Conservation (phyloP, 2,329 filamentous ascomycete genomes). For the Pseudogymnoascus sp. region DNA sequence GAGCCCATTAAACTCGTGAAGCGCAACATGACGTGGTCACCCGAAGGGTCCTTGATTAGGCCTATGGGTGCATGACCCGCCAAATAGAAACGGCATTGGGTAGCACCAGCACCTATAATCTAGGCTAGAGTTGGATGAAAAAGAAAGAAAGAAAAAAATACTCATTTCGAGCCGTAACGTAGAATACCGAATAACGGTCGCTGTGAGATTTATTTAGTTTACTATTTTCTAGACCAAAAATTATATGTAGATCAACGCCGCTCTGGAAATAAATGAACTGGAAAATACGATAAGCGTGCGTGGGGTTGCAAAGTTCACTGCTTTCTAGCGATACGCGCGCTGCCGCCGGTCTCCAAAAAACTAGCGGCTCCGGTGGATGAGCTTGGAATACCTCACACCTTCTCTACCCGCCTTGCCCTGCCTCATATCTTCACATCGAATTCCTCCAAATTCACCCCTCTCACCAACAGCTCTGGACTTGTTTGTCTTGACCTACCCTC, state of each 20-base stretch:
- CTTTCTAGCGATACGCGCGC: slow-evolving; percentile 8
- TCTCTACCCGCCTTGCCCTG: background rate
- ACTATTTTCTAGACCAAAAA: background rate
- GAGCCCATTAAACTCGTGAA: background rate
- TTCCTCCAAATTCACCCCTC: background rate
- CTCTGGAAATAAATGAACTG: slow-evolving; percentile 1
- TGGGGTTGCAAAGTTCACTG: slow-evolving; percentile 2
- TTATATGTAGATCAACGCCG: background rate
- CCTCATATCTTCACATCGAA: background rate
- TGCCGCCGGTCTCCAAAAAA: slow-evolving; percentile 7
- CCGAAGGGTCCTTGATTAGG: slow-evolving; percentile 3
- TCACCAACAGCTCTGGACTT: background rate
- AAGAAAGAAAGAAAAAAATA: background rate
- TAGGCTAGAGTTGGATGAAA: background rate
- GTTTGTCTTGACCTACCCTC: background rate
- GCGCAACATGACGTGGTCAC: slow-evolving; percentile 1
- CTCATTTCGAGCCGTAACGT: background rate
- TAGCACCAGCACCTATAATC: background rate
- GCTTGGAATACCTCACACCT: slow-evolving; percentile 8
- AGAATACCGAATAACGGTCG: background rate
- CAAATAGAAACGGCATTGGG: background rate
- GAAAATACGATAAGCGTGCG: slow-evolving; percentile 1
- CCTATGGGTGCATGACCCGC: background rate
- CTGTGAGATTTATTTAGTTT: background rate
- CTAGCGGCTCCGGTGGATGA: slow-evolving; percentile 3